Base-by-base conservation (phyloP, 225 moss, liverwort and hornwort genomes). In the Antitrichia curtipendula region DNA sequence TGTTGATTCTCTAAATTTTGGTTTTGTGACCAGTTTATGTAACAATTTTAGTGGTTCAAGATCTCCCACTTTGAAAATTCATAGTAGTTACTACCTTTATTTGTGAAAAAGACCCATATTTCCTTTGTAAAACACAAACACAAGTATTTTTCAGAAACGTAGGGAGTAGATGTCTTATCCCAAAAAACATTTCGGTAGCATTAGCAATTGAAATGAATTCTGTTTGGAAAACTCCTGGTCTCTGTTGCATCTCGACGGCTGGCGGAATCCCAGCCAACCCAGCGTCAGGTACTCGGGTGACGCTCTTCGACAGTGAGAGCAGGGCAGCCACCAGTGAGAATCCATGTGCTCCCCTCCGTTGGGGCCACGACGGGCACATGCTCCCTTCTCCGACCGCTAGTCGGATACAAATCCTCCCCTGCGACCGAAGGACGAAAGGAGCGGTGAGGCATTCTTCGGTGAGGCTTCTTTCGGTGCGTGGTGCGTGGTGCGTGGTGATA, bases 41-140 rank as follows among this genome's bases (percentile, higher is more conserved):
- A 2, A 76, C 0, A 0, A 0, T n/a, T 76, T 24, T 0, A 22
- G 0, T 52, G 23, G 3, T 50, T 3, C 1, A 23, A 0, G 5
- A 53, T 3, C 23, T 53, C 14, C 11, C 3, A 5, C 9, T 53
- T 74, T 36, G 15, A n/a, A 75, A 76, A 53, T 53, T 36, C 12
- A 2, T 9, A 36, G 4, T 23, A 54, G n/a, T 9, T n/a, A 12
- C 18, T n/a, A n/a, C n/a, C n/a, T n/a, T n/a, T n/a, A n/a, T n/a
- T n/a, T n/a, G n/a, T n/a, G n/a, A n/a, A n/a, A n/a, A n/a, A n/a
- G n/a, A n/a, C n/a, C n/a, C n/a, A n/a, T n/a, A n/a, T n/a, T n/a
- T n/a, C n/a, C n/a, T n/a, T n/a, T n/a, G n/a, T n/a, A n/a, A n/a
- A n/a, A n/a, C n/a, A n/a, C n/a, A n/a, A n/a, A n/a, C n/a, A n/a